Evolutionary conservation across 495 filamentous ascomycete genomes (phyloP).

Genomic region (Ascodesmis nigricans): DNA sequence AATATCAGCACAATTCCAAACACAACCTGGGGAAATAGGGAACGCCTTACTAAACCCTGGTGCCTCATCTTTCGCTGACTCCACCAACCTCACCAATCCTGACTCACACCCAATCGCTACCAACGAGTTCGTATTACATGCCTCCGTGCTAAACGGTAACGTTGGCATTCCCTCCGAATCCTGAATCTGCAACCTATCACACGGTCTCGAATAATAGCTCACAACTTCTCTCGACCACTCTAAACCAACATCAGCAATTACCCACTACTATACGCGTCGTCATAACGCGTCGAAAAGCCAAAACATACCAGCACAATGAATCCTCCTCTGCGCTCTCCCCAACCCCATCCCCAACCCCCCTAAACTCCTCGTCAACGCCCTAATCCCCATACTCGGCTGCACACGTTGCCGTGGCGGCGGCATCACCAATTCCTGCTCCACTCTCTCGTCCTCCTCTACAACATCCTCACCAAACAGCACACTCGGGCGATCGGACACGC

Average conservation of each 20-base stretch:
- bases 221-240: constrained; percentile 18
- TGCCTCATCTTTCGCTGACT: constrained; percentile 40
- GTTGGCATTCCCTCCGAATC: not conserved
- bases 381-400: constrained; percentile 4
- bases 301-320: constrained; percentile 14
- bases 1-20: not conserved
- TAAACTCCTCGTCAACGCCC: constrained; percentile 16
- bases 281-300: not conserved
- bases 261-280: constrained; percentile 1
- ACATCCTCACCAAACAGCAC: no score
- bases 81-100: constrained; percentile 56
- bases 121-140: constrained; percentile 42
- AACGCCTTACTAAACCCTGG: constrained; percentile 33
- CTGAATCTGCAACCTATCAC: constrained; percentile 12
- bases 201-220: constrained; percentile 17
- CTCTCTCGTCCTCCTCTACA: no score
- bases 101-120: constrained; percentile 83
- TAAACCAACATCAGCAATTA: constrained; percentile 6
- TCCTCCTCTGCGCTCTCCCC: constrained; percentile 5
- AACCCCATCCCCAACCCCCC: constrained; percentile 7
- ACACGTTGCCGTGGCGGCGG: constrained; percentile 5
- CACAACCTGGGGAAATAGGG: no score
- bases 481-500: constrained; percentile 2
- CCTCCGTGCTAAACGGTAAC: not conserved
- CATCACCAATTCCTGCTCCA: constrained; percentile 4